These are phyloP conservation scores for Colletotrichum sansevieriae DNA, from an alignment of 2,329 filamentous ascomycete genomes.

Conservation along the genomic window DNA sequence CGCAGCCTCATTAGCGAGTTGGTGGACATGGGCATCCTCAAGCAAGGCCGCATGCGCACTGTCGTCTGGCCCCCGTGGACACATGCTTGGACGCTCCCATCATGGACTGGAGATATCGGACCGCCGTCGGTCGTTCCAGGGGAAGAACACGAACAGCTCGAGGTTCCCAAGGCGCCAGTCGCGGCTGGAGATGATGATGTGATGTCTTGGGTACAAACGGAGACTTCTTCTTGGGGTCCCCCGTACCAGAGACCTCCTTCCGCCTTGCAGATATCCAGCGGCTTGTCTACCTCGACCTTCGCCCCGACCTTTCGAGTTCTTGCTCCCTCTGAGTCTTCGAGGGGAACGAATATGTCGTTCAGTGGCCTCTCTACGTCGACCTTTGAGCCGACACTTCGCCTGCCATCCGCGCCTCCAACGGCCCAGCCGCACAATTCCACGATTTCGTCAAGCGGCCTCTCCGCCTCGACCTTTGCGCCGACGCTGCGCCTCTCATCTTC, in stretches of 20 bases:
- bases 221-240: too few species aligned
- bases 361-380: not conserved
- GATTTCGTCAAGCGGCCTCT: not conserved
- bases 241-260: not conserved
- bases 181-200: too few species aligned
- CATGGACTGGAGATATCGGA: constrained; percentile 5
- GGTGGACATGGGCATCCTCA: not conserved
- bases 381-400: not conserved
- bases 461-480: not conserved
- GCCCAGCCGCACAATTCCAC: not conserved
- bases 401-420: not conserved
- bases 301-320: not conserved
- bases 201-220: too few species aligned
- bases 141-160: not conserved
- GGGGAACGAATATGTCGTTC: not conserved
- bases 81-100: not conserved
- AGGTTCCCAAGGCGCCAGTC: not conserved
- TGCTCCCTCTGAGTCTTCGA: not conserved
- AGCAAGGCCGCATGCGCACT: not conserved
- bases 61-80: not conserved
- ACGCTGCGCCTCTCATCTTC: not conserved
- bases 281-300: not conserved
- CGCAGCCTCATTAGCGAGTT: not conserved
- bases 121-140: not conserved
- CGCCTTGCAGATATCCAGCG: not conserved